Base-by-base conservation (phyloP, 257 asterid genomes). In the Verbascum thapsus region DNA sequence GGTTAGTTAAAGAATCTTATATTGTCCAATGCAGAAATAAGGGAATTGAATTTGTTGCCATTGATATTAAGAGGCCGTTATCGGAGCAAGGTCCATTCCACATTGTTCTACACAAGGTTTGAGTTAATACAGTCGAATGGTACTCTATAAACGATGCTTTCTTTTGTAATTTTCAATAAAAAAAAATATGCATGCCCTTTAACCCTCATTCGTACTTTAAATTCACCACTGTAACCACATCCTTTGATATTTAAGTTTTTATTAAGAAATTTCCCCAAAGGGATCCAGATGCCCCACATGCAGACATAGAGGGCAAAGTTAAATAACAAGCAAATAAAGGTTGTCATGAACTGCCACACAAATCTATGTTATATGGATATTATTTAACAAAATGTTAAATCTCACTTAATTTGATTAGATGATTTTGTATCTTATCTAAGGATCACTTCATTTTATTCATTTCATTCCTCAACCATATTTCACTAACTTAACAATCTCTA, bases 31-130 rank as follows among this genome's bases (percentile, higher is more conserved):
- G 85, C 96, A 91, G 96, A 80, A 66, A 60, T 47, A 88, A 84
- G 82, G 98, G 98, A 20, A 91, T 91, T 74, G 76, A 78, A 20
- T 91, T 88, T 78, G 85, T 88, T 68, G 79, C 94, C 57, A 79
- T 91, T 58, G 95, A 91, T 74, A 78, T 67, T 54, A 82, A 76
- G 66, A 85, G 79, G 53, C 81, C 96, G 60, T 83, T 91, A 63
- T 84, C 89, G 13, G 96, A 91, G 58, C 98, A 91, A 77, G 96
- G 96, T 30, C 96, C 96, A 77, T 88, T 88, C 72, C 83, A 84
- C 77, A 78, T 91, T 64, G 85, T 91, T 48, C 76, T 91, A 76
- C 98, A 91, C 73, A 91, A 91, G 95, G 98, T 91, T 50, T 52
- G 81, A 61, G 55, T 42, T 68, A 3, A 15, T 64, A 38, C 64